Conservation (phyloP, 305 asterid genomes). For the Caryopteris hybrid region DNA sequence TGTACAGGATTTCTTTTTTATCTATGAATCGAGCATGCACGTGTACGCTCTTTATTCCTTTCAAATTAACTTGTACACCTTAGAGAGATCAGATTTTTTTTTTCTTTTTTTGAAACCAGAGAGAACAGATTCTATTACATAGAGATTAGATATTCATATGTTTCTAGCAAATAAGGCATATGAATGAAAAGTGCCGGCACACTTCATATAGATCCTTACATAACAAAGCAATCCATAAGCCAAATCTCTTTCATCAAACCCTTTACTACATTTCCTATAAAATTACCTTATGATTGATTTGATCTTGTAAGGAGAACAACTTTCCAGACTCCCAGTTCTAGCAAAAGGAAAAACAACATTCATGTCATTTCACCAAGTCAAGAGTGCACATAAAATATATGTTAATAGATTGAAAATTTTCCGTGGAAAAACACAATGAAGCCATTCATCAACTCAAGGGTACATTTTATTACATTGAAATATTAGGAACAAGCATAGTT, state of each 20-base stretch:
- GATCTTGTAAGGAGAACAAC: conserved; percentile 90
- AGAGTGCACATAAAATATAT: neutral
- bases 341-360: conserved; percentile 24
- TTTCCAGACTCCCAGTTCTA: conserved; percentile 77
- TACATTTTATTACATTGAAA: neutral
- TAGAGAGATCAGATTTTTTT: no score
- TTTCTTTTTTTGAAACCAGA: no score
- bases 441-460: neutral
- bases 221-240: neutral
- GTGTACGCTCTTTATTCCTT: neutral
- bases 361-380: conserved; percentile 1
- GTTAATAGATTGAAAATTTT: neutral
- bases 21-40: neutral
- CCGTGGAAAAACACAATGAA: neutral
- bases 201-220: neutral
- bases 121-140: neutral
- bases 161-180: neutral
- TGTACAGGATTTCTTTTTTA: neutral
- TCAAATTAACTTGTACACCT: neutral
- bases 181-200: neutral
- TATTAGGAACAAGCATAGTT: neutral
- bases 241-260: conserved; percentile 1
- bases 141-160: neutral
- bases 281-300: conserved; percentile 79
- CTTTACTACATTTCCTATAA: conserved; percentile 1